A percentile compares a stretch with the other conserved stretches of the same genome.
phyloP scores from a whole-genome alignment of 768 basidiomycete genomes.

The Russula dissimulans region DNA sequence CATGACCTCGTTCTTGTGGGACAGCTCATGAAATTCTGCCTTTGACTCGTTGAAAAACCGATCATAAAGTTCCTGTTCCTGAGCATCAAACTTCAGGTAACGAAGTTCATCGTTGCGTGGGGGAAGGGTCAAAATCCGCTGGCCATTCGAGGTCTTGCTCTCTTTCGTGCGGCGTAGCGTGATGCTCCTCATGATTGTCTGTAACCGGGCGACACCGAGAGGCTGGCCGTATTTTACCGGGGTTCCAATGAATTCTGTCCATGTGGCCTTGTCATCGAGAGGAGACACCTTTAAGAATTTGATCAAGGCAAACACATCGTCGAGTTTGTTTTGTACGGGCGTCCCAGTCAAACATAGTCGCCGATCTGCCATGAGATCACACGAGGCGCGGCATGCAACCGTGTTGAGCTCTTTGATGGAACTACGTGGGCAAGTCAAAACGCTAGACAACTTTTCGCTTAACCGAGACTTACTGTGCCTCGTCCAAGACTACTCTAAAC shows the following conservation, averaged over 20 bases:
- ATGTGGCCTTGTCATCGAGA: slow-evolving; percentile 85
- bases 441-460: background rate
- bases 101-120: slow-evolving; percentile 85
- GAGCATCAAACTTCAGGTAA: slow-evolving; percentile 70
- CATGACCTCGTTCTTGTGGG: slow-evolving; percentile 86
- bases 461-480: slow-evolving; percentile 78
- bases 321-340: slow-evolving; percentile 97
- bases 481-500: slow-evolving; percentile 91
- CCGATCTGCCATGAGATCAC: slow-evolving; percentile 89
- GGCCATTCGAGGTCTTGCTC: slow-evolving; percentile 68
- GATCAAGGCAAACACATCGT: slow-evolving; percentile 94
- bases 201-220: slow-evolving; percentile 84
- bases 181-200: slow-evolving; percentile 94
- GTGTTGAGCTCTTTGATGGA: slow-evolving; percentile 96
- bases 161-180: slow-evolving; percentile 96
- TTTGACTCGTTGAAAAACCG: slow-evolving; percentile 84
- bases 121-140: slow-evolving; percentile 79
- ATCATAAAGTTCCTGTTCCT: slow-evolving; percentile 82
- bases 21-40: slow-evolving; percentile 82
- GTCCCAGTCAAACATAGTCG: slow-evolving; percentile 95
- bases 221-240: slow-evolving; percentile 90
- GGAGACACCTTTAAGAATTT: slow-evolving; percentile 91
- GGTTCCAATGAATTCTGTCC: slow-evolving; percentile 88
- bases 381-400: slow-evolving; percentile 89
- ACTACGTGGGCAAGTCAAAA: slow-evolving; percentile 32